Conservation (phyloP, 768 basidiomycete genomes). For the Omphalotus guepiniiformis region DNA sequence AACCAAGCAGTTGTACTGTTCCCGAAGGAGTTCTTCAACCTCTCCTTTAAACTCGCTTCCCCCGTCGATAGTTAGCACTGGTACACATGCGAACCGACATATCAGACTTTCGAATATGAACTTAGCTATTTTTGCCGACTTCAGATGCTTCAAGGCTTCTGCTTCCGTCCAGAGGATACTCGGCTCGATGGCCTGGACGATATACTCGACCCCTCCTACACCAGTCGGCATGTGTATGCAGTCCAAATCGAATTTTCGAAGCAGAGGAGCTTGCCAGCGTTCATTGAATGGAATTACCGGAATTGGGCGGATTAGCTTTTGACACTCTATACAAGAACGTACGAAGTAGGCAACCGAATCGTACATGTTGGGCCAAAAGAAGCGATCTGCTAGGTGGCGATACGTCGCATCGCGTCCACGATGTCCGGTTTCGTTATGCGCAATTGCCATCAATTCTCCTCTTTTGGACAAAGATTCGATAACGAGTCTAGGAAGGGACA, state of each 20-base stretch:
- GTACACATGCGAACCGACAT: conserved; percentile 19
- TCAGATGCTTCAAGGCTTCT: conserved; percentile 7
- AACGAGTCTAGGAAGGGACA: neutral
- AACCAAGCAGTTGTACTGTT: conserved; percentile 19
- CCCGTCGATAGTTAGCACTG: conserved; percentile 20
- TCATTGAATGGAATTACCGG: conserved; percentile 18
- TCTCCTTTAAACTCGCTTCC: conserved; percentile 27
- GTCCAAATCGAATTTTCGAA: conserved; percentile 24
- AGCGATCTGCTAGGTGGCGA: no score
- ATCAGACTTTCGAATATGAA: conserved; percentile 29
- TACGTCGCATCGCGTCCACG: no score
- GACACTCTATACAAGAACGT: no score
- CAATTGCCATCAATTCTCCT: neutral
- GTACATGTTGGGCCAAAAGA: no score
- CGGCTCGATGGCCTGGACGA: conserved; percentile 22
- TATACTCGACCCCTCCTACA: conserved; percentile 18
- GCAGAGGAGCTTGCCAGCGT: conserved; percentile 16
- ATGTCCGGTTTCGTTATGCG: neutral
- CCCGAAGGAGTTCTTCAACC: conserved; percentile 15
- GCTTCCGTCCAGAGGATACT: conserved; percentile 22
- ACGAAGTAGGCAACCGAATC: no score
- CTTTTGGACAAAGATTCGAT: neutral
- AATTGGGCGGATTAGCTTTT: no score
- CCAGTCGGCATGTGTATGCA: conserved; percentile 26
- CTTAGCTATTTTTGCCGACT: conserved; percentile 14